phyloP scores from a whole-genome alignment of 306 rosid species.

The Argentina anserina region DNA sequence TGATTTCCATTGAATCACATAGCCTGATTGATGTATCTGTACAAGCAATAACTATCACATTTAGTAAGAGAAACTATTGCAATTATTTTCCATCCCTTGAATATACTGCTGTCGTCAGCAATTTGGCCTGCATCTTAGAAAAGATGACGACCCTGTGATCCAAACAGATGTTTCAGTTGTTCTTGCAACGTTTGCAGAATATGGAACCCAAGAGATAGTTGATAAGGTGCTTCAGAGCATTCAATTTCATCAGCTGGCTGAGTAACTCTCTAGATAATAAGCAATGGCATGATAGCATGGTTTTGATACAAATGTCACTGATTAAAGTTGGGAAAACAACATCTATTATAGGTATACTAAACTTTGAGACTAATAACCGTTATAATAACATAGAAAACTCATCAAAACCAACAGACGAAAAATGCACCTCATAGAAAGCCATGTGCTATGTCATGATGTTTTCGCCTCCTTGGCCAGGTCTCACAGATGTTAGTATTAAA shows the following conservation, averaged over 20 bases:
- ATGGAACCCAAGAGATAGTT: conserved; percentile 21
- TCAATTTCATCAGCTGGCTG: conserved; percentile 21
- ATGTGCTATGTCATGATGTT: background rate
- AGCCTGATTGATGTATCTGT: conserved; percentile 23
- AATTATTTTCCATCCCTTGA: conserved; percentile 26
- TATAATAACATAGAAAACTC: background rate
- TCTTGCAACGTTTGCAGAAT: conserved; percentile 33
- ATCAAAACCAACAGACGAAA: background rate
- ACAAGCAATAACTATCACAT: conserved; percentile 28
- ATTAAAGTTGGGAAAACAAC: conserved; percentile 28
- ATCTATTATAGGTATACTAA: too few species aligned
- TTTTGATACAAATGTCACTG: conserved; percentile 27
- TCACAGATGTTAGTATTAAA: background rate
- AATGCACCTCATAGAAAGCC: background rate
- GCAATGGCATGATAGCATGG: conserved; percentile 33
- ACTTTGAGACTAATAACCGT: too few species aligned
- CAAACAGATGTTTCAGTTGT: conserved; percentile 26
- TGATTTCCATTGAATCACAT: conserved; percentile 18
- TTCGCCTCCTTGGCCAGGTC: background rate
- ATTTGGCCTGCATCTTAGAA: conserved; percentile 20
- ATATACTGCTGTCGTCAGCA: conserved; percentile 9
- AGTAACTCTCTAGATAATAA: conserved; percentile 27
- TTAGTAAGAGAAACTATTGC: conserved; percentile 26
- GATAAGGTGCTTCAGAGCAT: conserved; percentile 27
- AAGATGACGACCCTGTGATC: conserved; percentile 22